Percentiles rank a stretch among this genome's conserved stretches.
These are phyloP conservation scores for Cardamine occulta DNA, from an alignment of 345 rosid species.

Conservation along the genomic window DNA sequence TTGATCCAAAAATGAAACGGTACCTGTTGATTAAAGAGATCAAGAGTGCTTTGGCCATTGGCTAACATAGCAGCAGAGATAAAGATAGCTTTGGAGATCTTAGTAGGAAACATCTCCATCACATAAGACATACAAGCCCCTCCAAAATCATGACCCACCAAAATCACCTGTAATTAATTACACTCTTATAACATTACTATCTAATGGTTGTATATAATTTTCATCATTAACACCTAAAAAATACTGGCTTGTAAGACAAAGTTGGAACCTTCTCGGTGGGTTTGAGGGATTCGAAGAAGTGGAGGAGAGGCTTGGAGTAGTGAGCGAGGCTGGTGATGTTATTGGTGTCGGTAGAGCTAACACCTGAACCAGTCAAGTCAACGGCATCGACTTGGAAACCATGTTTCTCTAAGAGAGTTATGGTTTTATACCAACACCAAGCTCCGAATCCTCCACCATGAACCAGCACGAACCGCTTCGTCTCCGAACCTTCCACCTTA, in stretches of 20 bases:
- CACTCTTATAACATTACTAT: not conserved
- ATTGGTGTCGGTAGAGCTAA: slow-evolving; percentile 54
- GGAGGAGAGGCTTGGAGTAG: slow-evolving; percentile 78
- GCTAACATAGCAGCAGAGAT: slow-evolving; percentile 89
- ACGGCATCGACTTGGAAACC: slow-evolving; percentile 67
- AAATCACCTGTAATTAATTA: slow-evolving; percentile 58
- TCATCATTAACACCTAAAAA: not conserved
- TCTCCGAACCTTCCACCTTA: slow-evolving; percentile 52
- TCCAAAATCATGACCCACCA: slow-evolving; percentile 98
- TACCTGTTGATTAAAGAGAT: slow-evolving; percentile 80
- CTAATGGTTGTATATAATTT: not conserved
- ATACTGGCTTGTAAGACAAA: not conserved
- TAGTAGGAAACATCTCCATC: slow-evolving; percentile 84
- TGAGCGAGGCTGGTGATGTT: slow-evolving; percentile 78
- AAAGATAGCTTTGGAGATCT: slow-evolving; percentile 79
- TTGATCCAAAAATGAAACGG: not conserved
- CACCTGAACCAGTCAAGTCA: slow-evolving; percentile 71
- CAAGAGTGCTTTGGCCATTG: slow-evolving; percentile 77
- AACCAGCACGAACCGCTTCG: slow-evolving; percentile 67
- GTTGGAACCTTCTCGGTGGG: slow-evolving; percentile 76
- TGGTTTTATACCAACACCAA: slow-evolving; percentile 89
- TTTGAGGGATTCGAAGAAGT: slow-evolving; percentile 70
- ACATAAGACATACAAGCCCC: slow-evolving; percentile 88
- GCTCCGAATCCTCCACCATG: slow-evolving; percentile 94
- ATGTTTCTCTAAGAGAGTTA: slow-evolving; percentile 58